Evolutionary conservation across 1,139 yeast species (phyloP), one percentile per base, ranked within the genome.

Genomic region (Suhomyces taliae): DNA sequence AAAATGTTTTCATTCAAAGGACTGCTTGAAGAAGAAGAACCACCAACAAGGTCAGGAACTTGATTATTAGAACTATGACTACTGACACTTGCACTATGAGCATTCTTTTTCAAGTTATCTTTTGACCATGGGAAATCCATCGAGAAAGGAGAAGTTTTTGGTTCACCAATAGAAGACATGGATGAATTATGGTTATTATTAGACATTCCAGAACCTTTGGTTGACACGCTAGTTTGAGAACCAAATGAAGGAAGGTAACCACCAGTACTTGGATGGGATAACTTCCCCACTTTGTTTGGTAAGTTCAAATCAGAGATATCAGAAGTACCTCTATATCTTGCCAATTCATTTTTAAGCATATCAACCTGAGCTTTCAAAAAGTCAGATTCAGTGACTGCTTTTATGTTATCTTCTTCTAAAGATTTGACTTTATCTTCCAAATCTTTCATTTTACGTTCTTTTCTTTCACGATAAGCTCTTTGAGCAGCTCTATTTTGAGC

Each of bases 401-500:
- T 74, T 47, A 81, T 71, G 53, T 85, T 85, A 56, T 85, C 87
- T 53, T 79, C 79, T 66, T 91, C 97, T 54, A 91, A 75, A 51
- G 70, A 67, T 48, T 75, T 67, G 15, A 91, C 95, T 56, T 87
- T 84, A 46, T 83, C 85, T 63, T 91, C 97, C 51, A 93, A 75
- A 52, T 90, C 97, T 61, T 84, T 81, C 84, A 93, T 79, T 60
- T 87, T 90, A 47, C 78, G 78, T 65, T 93, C 98, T 66, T 93
- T 93, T 53, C 99, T 81, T 66, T 93, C 98, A 51, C 99, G 76
- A 67, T 90, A 93, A 8, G 98, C 98, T 48, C 98, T 76, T 68
- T 93, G 99, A 19, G 99, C 99, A 7, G 97, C 97, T 60, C 99
- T 78, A 66, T 93, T 93, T 69, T 93, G 99, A 1, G 97, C 98